A percentile compares a stretch with the other conserved stretches of the same genome.
Conservation (phyloP, 345 rosid genomes). For the Eucalyptus sp. region DNA sequence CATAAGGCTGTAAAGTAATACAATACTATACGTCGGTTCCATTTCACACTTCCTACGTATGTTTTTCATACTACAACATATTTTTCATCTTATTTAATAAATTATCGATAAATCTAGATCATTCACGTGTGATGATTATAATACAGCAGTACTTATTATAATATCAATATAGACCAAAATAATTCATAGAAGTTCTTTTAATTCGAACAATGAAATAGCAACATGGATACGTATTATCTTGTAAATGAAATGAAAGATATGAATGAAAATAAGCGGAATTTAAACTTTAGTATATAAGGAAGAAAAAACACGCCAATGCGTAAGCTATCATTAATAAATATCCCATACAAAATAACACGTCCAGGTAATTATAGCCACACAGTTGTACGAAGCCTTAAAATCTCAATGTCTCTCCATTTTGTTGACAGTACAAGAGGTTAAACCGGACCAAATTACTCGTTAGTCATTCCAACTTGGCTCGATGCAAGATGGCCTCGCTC, state of each 20-base stretch:
- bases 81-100: background rate
- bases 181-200: background rate
- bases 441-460: background rate
- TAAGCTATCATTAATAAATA: background rate
- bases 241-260: background rate
- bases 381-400: background rate
- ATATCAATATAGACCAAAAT: background rate
- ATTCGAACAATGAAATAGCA: background rate
- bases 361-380: background rate
- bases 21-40: background rate
- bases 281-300: background rate
- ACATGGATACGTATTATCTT: background rate
- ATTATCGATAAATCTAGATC: rapidly evolving
- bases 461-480: background rate
- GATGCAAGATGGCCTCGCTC: background rate
- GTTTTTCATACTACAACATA: background rate
- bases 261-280: background rate
- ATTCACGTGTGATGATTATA: background rate
- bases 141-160: background rate
- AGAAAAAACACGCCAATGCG: background rate
- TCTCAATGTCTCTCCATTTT: background rate
- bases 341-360: background rate
- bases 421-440: background rate
- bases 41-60: background rate
- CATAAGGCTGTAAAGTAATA: background rate